Percentiles rank a stretch among this genome's conserved stretches.
phyloP scores from a whole-genome alignment of 202 grass and related monocot species.

The Zoysia matrella region DNA sequence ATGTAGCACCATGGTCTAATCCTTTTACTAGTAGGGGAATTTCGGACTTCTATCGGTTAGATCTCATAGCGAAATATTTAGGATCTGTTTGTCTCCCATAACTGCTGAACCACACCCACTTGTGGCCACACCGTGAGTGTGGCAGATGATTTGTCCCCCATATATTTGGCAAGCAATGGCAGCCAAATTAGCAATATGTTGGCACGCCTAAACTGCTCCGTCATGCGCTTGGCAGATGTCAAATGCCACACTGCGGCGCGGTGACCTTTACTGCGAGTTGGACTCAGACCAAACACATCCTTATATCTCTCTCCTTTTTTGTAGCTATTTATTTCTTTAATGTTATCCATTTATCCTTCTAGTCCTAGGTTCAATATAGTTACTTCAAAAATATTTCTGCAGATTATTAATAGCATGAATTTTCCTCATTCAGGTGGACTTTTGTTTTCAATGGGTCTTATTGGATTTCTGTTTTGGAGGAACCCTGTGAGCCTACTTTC shows the following conservation, averaged over 20 bases:
- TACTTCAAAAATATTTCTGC: neutral
- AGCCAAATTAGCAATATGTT: too few relatives aligned
- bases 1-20: constrained; percentile 29
- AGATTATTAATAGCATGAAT: neutral
- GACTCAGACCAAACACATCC: too few relatives aligned
- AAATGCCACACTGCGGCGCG: too few relatives aligned
- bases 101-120: too few relatives aligned
- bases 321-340: too few relatives aligned
- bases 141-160: too few relatives aligned
- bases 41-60: neutral
- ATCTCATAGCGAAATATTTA: neutral
- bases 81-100: too few relatives aligned
- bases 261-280: too few relatives aligned
- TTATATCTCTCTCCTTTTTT: neutral
- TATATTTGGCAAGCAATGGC: too few relatives aligned
- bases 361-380: constrained; percentile 8
- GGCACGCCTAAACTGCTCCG: too few relatives aligned
- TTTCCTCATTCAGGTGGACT: constrained; percentile 60
- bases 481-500: constrained; percentile 59
- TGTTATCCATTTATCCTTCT: constrained; percentile 13
- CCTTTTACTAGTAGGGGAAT: neutral
- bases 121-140: too few relatives aligned
- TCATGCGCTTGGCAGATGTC: too few relatives aligned
- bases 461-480: constrained; percentile 89
- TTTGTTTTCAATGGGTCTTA: constrained; percentile 69